Evolutionary conservation across 768 basidiomycete genomes (phyloP), one percentile per base, ranked within the genome.

Genomic region (Lentinula sp.): DNA sequence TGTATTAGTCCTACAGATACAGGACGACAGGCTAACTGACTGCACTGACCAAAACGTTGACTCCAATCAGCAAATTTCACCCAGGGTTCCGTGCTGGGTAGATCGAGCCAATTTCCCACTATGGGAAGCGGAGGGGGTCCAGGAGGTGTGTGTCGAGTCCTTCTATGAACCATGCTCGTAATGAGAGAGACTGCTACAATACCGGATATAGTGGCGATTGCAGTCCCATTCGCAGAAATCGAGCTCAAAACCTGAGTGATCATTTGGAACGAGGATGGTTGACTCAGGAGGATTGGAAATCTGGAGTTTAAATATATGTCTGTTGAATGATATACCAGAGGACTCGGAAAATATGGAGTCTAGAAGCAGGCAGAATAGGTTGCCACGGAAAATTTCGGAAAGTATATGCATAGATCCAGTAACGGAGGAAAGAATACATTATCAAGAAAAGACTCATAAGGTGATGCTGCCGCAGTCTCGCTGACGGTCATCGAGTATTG

Each of bases 101-200:
- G 67, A 37, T 74, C 72, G 4, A 74, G 67, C n/a, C 75, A 62
- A 58, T 78, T 78, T 1, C 76, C 77, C 18, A 78, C n/a, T 13
- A 78, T 51, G 4, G 78, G 78, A 37, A 74, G 65, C 15, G 69
- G 67, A 42, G 68, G 70, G 2, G 76, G 76, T 0, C 76, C 76
- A 0, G 76, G 76, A 15, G 77, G 78, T n/a, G 31, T 35, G 32
- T 53, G 35, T 52, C 50, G 50, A 21, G 16, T 18, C 4, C n/a
- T 54, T 39, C 37, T 37, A 5, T 16, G 21, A 40, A 56, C 8
- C 7, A 40, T 23, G n/a, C 21, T 31, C 21, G 13, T 11, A 32
- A n/a, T 21, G 21, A 42, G 21, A 23, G 55, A 54, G 13, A 21
- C 53, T 21, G 35, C 37, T 4, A 15, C 53, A 7, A 54, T 37